These are phyloP conservation scores for Candida pseudoglaebosa DNA, from an alignment of 805 yeast species.

Conservation along the genomic window DNA sequence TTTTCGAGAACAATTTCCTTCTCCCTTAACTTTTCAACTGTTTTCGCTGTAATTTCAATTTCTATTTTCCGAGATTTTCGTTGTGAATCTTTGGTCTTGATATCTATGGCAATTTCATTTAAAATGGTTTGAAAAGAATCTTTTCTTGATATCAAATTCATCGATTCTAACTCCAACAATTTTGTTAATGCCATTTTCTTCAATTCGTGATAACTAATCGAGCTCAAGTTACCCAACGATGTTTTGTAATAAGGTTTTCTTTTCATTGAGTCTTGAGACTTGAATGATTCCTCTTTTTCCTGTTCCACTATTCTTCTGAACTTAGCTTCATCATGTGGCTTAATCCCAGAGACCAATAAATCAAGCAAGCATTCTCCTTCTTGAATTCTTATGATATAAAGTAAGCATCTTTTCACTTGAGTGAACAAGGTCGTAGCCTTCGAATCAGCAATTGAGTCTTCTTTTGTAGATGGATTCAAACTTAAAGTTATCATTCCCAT, in stretches of 20 bases:
- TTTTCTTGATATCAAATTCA: conserved; percentile 59
- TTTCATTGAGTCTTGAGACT: conserved; percentile 37
- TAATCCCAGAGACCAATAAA: conserved; percentile 61
- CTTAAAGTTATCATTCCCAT: conserved; percentile 51
- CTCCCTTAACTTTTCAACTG: conserved; percentile 40
- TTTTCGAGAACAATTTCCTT: conserved; percentile 44
- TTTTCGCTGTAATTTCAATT: conserved; percentile 36
- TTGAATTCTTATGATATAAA: conserved; percentile 82
- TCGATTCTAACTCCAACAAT: conserved; percentile 67
- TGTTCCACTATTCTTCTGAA: conserved; percentile 52
- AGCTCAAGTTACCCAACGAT: conserved; percentile 47
- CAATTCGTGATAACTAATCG: conserved; percentile 62
- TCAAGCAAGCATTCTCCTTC: conserved; percentile 64
- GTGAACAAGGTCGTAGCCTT: conserved; percentile 58
- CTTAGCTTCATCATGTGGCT: conserved; percentile 61
- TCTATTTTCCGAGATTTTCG: conserved; percentile 40
- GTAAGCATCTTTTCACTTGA: conserved; percentile 78
- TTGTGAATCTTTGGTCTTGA: conserved; percentile 46
- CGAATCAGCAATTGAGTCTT: conserved; percentile 48
- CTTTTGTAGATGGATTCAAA: conserved; percentile 50
- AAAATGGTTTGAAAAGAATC: conserved; percentile 75
- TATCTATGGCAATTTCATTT: conserved; percentile 81
- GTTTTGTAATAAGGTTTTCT: conserved; percentile 43
- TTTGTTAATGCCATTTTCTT: conserved; percentile 73
- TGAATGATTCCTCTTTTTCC: conserved; percentile 32